Base-by-base conservation (phyloP, 306 rosid species). In the Glycine tomentella region DNA sequence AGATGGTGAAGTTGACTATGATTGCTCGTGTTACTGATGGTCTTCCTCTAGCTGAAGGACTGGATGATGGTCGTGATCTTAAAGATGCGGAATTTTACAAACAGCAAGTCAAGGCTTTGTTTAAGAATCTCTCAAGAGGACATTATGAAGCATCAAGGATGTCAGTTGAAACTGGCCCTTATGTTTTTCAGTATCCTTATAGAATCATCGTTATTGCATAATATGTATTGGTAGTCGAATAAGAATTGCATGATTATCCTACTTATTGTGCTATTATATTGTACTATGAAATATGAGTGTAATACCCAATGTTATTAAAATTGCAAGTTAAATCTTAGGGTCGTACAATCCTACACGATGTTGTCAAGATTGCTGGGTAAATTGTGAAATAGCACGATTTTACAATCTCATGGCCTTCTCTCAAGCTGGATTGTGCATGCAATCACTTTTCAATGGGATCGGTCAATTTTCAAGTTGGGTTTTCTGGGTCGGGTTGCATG, bases 21-120 rank as follows among this genome's bases (percentile, higher is more conserved):
- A 91, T 95, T 86, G 99, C 99, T 42, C 99, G 99, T 64, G 92
- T 93, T 77, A 95, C 94, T 66, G 99, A 93, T 48, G 99, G 98
- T 75, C 99, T 95, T 88, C 94, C 94, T 9, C 85, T 91, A 34
- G 97, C 89, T 72, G 99, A 95, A 84, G 99, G 99, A 80, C 82
- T 95, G 80, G 98, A 95, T 85, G 97, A 95, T 77, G 91, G 92
- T 7, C 96, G 97, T 48, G 98, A 91, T 89, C 49, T 95, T 61
- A 85, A 80, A 79, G 98, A 95, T 75, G 82, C 86, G 2, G 97
- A 95, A 45, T 88, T 86, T 80, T 95, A 89, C 84, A 95, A 93
- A 86, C 97, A 91, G 82, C 99, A 95, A 92, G 97, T 89, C 80
- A 95, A 95, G 88, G 87, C 98, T 42, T 69, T 95, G 88, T 95